Conservation (phyloP, 2,329 filamentous ascomycete species). For the Graphilbum fragrans region DNA sequence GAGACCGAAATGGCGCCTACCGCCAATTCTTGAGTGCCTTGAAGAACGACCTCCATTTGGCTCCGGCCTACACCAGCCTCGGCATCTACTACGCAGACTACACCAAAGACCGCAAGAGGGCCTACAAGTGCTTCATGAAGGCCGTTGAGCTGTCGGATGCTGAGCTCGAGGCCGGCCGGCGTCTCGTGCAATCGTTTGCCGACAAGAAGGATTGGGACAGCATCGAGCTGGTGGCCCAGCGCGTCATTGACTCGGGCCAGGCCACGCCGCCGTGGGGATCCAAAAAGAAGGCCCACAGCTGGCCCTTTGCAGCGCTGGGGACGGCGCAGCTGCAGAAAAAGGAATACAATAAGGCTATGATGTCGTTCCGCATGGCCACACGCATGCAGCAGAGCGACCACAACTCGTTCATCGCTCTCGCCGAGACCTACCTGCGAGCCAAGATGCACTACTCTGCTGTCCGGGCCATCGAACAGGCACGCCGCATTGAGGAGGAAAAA, state of each 20-base stretch:
- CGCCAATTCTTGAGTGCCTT: conserved; percentile 70
- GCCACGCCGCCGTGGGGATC: conserved; percentile 83
- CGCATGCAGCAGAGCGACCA: conserved; percentile 78
- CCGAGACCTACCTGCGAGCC: conserved; percentile 94
- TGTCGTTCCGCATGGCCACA: conserved; percentile 83
- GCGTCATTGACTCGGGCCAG: conserved; percentile 90
- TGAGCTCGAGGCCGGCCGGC: conserved; percentile 77
- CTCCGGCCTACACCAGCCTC: conserved; percentile 81
- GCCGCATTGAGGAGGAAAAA: conserved; percentile 54
- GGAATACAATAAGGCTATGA: conserved; percentile 77
- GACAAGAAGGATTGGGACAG: conserved; percentile 91
- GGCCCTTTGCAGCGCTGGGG: conserved; percentile 88
- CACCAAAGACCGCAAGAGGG: conserved; percentile 72
- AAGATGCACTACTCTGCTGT: conserved; percentile 89
- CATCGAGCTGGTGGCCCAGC: conserved; percentile 81
- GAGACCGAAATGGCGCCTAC: conserved; percentile 72
- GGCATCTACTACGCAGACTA: conserved; percentile 90
- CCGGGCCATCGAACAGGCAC: conserved; percentile 78
- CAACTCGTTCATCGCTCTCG: conserved; percentile 89
- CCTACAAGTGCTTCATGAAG: conserved; percentile 89
- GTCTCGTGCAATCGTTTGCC: conserved; percentile 75
- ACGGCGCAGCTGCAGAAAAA: conserved; percentile 92
- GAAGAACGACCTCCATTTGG: conserved; percentile 77
- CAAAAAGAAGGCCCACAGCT: conserved; percentile 84
- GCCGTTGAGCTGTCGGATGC: conserved; percentile 84